Percentiles rank a stretch among this genome's conserved stretches.
Conservation (phyloP, 73 alveolate species). For the Paramecium sexaurelia region DNA sequence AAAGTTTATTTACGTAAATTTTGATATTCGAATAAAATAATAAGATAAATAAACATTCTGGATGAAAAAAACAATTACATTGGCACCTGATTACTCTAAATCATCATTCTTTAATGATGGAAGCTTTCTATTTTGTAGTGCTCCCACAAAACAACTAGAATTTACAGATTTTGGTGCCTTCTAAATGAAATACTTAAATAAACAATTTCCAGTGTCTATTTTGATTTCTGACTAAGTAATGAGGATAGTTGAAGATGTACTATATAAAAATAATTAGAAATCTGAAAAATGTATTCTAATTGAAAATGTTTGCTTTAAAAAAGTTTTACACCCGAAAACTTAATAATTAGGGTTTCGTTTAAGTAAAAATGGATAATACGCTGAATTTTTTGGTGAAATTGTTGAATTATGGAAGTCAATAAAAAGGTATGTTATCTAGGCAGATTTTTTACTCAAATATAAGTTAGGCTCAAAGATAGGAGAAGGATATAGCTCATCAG, state of each 20-base stretch:
- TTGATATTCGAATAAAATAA: not conserved
- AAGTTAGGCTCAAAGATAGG: not conserved
- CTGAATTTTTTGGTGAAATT: not conserved
- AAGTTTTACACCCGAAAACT: not conserved
- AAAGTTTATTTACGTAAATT: not conserved
- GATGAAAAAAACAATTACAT: not conserved
- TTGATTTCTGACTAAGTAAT: not conserved
- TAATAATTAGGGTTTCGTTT: not conserved
- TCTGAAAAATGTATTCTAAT: not conserved
- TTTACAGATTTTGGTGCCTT: not conserved
- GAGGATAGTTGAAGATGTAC: not conserved
- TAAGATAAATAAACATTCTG: not conserved
- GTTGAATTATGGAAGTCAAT: not conserved
- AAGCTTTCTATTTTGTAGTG: not conserved
- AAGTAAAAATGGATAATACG: slow-evolving; percentile 24
- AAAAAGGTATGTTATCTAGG: not conserved
- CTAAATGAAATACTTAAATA: not conserved
- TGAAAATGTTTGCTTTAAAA: not conserved
- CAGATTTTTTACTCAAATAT: not conserved
- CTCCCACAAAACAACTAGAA: not conserved
- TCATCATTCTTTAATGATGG: slow-evolving; percentile 23
- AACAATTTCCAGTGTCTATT: not conserved
- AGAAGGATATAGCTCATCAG: slow-evolving; percentile 6
- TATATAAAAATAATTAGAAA: not conserved
- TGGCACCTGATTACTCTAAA: slow-evolving; percentile 12